These are phyloP conservation scores for Boletus vermiculosoides DNA, from an alignment of 768 basidiomycete genomes.

Conservation along the genomic window DNA sequence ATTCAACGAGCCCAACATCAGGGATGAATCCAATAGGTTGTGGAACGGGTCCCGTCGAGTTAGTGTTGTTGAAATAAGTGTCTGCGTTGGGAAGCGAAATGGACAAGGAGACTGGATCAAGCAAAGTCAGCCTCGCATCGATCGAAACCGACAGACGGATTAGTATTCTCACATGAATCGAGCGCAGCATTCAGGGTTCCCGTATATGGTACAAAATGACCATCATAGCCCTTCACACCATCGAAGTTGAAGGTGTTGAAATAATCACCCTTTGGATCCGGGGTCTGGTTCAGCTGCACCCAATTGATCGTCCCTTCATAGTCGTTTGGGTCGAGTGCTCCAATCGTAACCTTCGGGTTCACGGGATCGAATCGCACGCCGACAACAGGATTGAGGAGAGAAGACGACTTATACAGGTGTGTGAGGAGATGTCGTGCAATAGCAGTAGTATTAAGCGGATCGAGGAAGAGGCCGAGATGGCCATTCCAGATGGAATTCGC, in stretches of 20 bases:
- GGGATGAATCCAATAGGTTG: background rate
- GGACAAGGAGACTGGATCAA: conserved; percentile 11
- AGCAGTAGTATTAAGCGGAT: conserved; percentile 19
- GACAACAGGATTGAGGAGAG: conserved; percentile 31
- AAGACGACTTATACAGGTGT: conserved; percentile 18
- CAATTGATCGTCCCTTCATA: conserved; percentile 34
- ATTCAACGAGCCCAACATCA: conserved; percentile 1
- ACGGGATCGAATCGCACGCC: conserved; percentile 30
- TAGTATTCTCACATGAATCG: conserved; percentile 24
- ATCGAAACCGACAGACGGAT: background rate
- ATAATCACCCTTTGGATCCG: conserved; percentile 16
- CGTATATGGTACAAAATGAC: conserved; percentile 21
- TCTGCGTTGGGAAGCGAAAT: conserved; percentile 20
- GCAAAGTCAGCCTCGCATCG: background rate
- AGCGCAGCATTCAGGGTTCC: conserved; percentile 19
- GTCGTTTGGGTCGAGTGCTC: conserved; percentile 31
- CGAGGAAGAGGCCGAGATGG: conserved; percentile 25
- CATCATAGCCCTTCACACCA: conserved; percentile 32
- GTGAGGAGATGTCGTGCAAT: conserved; percentile 17
- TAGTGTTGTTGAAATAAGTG: conserved; percentile 18
- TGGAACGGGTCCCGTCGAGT: conserved; percentile 26
- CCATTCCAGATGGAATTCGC: conserved; percentile 18
- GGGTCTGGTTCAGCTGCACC: conserved; percentile 22
- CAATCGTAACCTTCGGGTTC: conserved; percentile 33
- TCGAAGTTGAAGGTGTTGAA: conserved; percentile 26